Evolutionary conservation across 345 rosid genomes (phyloP).

Genomic region (Melaleuca quinquenervia): DNA sequence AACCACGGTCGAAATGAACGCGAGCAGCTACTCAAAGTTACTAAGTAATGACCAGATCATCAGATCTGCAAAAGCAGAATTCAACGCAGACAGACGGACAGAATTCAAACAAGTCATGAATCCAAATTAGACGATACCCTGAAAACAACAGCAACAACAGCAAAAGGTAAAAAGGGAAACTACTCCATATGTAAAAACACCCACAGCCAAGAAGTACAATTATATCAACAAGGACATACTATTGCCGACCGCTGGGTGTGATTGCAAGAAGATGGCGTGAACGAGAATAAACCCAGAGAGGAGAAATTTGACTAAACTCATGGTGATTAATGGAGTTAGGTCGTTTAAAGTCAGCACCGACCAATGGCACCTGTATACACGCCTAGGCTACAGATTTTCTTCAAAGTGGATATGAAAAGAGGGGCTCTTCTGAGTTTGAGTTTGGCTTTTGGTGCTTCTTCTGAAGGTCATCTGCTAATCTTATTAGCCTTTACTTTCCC

Average conservation of each 20-base stretch:
- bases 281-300: conserved; percentile 2
- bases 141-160: background rate
- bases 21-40: background rate
- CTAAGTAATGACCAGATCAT: background rate
- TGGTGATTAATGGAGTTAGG: background rate
- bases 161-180: background rate
- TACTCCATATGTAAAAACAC: background rate
- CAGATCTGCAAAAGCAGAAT: background rate
- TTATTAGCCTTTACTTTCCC: background rate
- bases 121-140: background rate
- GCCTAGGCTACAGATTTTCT: background rate
- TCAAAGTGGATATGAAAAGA: background rate
- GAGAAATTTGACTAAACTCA: background rate
- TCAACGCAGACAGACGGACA: background rate
- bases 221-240: background rate
- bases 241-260: conserved; percentile 9
- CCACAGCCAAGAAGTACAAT: background rate
- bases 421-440: background rate
- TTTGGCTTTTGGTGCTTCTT: background rate
- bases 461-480: background rate
- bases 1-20: background rate
- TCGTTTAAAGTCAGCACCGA: background rate
- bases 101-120: background rate
- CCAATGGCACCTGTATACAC: background rate
- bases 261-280: conserved; percentile 22